Base-by-base conservation (phyloP, 2,329 filamentous ascomycete genomes). In the Acephala macrosclerotiorum region DNA sequence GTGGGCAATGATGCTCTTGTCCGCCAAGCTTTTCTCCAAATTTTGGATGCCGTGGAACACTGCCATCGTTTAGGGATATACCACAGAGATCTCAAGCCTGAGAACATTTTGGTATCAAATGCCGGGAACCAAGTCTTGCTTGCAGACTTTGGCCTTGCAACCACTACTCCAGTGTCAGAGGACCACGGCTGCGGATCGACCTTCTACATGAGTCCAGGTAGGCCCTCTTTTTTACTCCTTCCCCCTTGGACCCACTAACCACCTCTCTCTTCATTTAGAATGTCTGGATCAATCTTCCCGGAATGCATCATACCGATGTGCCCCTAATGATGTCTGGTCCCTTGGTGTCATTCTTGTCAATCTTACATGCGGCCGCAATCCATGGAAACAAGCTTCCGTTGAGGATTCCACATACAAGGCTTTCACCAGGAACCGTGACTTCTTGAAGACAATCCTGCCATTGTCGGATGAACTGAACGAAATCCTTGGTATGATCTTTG, bases 131-230 rank as follows among this genome's bases (percentile, higher is more conserved):
- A 93, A 40, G 93, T 97, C 76, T 97, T 98, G 83, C 87, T 99
- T 71, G 96, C 95, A 71, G 96, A 99, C 80, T 99, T 99, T 85
- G 96, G 96, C 77, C 87, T 99, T 63, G 96, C 96, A 66, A 98
- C 94, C 26, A 89, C 89, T 65, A 92, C 95, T 71, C 85, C 89
- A 71, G 85, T 90, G 72, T 97, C 95, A 70, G 91, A 94, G 73
- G 96, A 99, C 79, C 97, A 97, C 80, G 96, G 96, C 75, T 99
- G 96, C 79, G 96, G 96, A 70, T 98, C 96, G 36, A 98, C 95
- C 16, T 98, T 98, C 76, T 99, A 99, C 83, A 99, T 98, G 96
- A 97, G 94, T 77, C 96, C 96, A 87, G 95, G 95, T 97, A 91
- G 79, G 87, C 83, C 70, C 71, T 70, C 63, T 58, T 64, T 45